A percentile compares a stretch with the other conserved stretches of the same genome.
Evolutionary conservation across 2,329 filamentous ascomycete genomes (phyloP).

Genomic region (Stemphylium vesicarium): DNA sequence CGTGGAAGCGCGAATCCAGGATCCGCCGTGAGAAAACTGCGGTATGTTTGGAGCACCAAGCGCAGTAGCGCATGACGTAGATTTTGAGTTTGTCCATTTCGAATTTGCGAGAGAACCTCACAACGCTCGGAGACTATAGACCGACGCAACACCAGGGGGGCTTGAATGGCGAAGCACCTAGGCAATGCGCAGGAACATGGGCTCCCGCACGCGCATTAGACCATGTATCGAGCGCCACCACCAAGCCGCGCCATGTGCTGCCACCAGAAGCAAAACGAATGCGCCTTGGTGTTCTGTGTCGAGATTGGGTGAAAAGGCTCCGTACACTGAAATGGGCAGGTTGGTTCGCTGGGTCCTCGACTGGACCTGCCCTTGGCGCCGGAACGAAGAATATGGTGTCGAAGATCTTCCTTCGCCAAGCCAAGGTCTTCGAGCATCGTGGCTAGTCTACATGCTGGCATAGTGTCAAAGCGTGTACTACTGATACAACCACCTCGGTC

Average conservation of each 20-base stretch:
- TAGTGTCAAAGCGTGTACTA: conserved; percentile 1
- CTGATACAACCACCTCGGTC: neutral
- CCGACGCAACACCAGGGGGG: conserved; percentile 4
- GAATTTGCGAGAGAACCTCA: conserved; percentile 3
- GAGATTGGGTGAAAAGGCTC: neutral
- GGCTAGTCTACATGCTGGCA: neutral
- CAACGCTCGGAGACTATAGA: conserved; percentile 4
- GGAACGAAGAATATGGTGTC: conserved; percentile 7
- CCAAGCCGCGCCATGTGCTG: neutral
- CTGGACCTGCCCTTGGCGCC: conserved; percentile 6
- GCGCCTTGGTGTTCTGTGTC: neutral
- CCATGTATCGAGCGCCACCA: conserved; percentile 3
- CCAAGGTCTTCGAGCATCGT: too few species aligned
- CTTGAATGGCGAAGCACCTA: conserved; percentile 1
- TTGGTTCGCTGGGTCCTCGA: neutral
- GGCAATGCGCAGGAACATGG: conserved; percentile 21
- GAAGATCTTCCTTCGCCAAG: conserved; percentile 3
- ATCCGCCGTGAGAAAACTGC: conserved; percentile 20
- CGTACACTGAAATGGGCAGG: neutral
- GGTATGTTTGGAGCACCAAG: conserved; percentile 14
- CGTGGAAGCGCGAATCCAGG: conserved; percentile 24
- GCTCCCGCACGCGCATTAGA: conserved; percentile 24
- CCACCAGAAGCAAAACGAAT: neutral
- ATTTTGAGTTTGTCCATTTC: conserved; percentile 20
- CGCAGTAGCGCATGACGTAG: conserved; percentile 31